A percentile compares a stretch with the other conserved stretches of the same genome.
Conservation (phyloP, 768 basidiomycete genomes). For the Gloeophyllum trabeum region DNA sequence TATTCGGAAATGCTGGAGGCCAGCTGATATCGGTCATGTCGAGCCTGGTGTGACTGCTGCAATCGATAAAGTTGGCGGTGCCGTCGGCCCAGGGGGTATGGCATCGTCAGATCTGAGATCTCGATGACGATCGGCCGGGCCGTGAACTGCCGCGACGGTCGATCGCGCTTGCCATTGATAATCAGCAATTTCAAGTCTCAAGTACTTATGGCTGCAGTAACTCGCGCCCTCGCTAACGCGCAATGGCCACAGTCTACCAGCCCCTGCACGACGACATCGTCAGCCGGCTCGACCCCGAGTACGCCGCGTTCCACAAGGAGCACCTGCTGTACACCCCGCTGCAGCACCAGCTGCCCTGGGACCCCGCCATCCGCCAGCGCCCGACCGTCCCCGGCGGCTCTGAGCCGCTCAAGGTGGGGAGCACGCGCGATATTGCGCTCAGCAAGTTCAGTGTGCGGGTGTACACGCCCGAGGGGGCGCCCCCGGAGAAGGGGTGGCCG, state of each 20-base stretch:
- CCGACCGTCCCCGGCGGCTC: constrained; percentile 48
- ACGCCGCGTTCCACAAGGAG: constrained; percentile 47
- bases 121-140: no score
- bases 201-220: no score
- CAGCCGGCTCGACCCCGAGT: constrained; percentile 52
- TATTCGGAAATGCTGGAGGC: no score
- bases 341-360: constrained; percentile 51
- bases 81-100: no score
- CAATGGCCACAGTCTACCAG: constrained; percentile 18
- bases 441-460: constrained; percentile 44
- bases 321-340: constrained; percentile 33
- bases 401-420: constrained; percentile 42
- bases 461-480: constrained; percentile 46
- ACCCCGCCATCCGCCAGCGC: constrained; percentile 39
- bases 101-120: no score
- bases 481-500: constrained; percentile 54
- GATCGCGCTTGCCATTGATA: no score
- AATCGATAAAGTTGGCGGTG: no score
- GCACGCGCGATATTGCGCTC: constrained; percentile 39
- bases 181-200: no score
- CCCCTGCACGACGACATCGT: constrained; percentile 57
- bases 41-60: no score
- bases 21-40: no score
- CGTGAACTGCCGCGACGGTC: no score
- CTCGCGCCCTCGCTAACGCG: constrained; percentile 6